Evolutionary conservation across 345 rosid species (phyloP).

Genomic region (Raphanus sativus): DNA sequence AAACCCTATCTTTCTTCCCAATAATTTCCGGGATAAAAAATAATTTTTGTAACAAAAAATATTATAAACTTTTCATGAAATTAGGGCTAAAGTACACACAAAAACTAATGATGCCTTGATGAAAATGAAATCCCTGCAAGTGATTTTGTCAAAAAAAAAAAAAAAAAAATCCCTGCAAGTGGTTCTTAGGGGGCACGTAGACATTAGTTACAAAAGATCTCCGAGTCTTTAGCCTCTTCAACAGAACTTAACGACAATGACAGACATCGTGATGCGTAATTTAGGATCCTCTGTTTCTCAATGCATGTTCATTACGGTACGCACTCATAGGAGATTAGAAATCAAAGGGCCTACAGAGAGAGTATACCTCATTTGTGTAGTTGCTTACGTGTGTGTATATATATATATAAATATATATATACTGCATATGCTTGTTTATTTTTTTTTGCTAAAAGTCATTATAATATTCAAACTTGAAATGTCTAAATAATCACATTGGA

Average conservation of each 20-base stretch:
- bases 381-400: too few species aligned
- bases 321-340: constrained; percentile 17
- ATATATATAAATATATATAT: too few species aligned
- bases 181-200: constrained; percentile 34
- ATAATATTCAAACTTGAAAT: too few species aligned
- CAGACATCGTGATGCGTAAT: constrained; percentile 29
- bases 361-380: not conserved
- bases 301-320: constrained; percentile 29
- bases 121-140: constrained; percentile 37
- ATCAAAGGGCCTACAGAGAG: constrained; percentile 21
- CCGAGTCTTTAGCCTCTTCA: constrained; percentile 23
- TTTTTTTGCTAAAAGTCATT: too few species aligned
- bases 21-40: constrained; percentile 13
- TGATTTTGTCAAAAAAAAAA: too few species aligned
- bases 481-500: too few species aligned
- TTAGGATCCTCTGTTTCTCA: constrained; percentile 38
- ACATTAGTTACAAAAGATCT: constrained; percentile 22
- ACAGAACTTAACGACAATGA: constrained; percentile 35
- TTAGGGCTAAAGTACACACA: constrained; percentile 37
- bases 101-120: constrained; percentile 38
- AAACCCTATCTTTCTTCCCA: constrained; percentile 13
- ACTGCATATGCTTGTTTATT: too few species aligned
- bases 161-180: constrained; percentile 34
- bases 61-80: constrained; percentile 22
- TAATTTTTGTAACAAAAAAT: not conserved